Conservation (phyloP, 2,329 filamentous ascomycete species). For the Incumbomyces delicatus region DNA sequence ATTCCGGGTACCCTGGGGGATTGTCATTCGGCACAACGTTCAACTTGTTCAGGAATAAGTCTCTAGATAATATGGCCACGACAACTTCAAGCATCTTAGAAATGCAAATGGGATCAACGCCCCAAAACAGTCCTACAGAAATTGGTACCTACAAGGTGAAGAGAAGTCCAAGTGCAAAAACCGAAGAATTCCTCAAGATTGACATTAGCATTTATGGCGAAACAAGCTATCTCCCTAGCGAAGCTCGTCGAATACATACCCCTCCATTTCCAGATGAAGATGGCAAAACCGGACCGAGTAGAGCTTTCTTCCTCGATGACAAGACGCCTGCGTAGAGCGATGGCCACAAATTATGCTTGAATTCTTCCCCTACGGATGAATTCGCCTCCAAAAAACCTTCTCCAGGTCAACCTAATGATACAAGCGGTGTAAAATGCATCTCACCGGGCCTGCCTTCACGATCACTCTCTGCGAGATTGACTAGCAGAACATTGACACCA, state of each 20-base stretch:
- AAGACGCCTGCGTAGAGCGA: slow-evolving; percentile 11
- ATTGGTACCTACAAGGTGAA: slow-evolving; percentile 20
- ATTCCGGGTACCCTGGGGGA: not conserved
- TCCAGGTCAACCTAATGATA: too few species aligned
- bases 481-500: not conserved
- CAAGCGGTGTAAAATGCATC: not conserved
- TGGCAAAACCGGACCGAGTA: slow-evolving; percentile 10
- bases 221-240: slow-evolving; percentile 21
- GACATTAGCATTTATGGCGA: slow-evolving; percentile 21
- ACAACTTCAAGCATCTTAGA: slow-evolving; percentile 17
- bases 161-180: slow-evolving; percentile 18
- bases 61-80: slow-evolving; percentile 3
- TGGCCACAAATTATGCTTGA: not conserved
- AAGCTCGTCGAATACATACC: slow-evolving; percentile 21
- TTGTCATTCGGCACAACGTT: slow-evolving; percentile 1
- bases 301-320: slow-evolving; percentile 22
- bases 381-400: not conserved
- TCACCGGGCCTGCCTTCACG: not conserved
- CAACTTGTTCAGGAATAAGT: not conserved
- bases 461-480: not conserved
- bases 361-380: not conserved
- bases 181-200: slow-evolving; percentile 21
- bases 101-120: slow-evolving; percentile 13
- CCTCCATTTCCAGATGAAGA: slow-evolving; percentile 17
- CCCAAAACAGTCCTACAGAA: slow-evolving; percentile 19